Conservation (phyloP, 139 green algal genomes). For the Micromonas pusilla region DNA sequence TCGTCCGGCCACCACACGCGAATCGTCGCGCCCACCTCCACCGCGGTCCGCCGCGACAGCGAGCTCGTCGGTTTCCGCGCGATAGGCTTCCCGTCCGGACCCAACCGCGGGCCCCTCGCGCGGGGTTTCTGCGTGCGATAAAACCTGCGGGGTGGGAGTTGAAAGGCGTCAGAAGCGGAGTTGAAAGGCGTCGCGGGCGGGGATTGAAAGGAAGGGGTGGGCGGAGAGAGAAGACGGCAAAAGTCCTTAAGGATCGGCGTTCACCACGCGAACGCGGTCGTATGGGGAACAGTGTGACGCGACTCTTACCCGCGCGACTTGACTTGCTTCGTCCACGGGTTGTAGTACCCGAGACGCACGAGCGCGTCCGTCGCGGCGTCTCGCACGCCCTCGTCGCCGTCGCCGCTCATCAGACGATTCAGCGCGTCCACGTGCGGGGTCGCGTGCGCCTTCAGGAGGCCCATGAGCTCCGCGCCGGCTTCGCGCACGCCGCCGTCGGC, state of each 20-base stretch:
- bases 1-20: slow-evolving; percentile 14
- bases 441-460: not conserved
- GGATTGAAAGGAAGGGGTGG: too few relatives aligned
- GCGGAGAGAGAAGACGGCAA: too few relatives aligned
- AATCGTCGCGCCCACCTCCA: not conserved
- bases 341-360: not conserved
- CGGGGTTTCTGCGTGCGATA: too few relatives aligned
- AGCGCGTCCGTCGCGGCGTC: slow-evolving; percentile 11
- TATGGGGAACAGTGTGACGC: too few relatives aligned
- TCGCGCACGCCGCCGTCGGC: slow-evolving; percentile 10
- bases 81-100: not conserved
- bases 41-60: not conserved
- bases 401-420: not conserved
- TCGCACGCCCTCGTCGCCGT: slow-evolving; percentile 7
- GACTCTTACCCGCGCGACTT: not conserved
- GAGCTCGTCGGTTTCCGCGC: not conserved
- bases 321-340: not conserved
- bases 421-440: not conserved
- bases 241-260: too few relatives aligned
- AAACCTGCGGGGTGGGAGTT: not conserved
- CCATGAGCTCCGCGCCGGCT: not conserved
- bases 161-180: too few relatives aligned
- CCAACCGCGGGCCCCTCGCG: not conserved
- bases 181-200: too few relatives aligned
- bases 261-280: too few relatives aligned